Evolutionary conservation across 495 filamentous ascomycete genomes (phyloP).

Genomic region (Neurospora africana): DNA sequence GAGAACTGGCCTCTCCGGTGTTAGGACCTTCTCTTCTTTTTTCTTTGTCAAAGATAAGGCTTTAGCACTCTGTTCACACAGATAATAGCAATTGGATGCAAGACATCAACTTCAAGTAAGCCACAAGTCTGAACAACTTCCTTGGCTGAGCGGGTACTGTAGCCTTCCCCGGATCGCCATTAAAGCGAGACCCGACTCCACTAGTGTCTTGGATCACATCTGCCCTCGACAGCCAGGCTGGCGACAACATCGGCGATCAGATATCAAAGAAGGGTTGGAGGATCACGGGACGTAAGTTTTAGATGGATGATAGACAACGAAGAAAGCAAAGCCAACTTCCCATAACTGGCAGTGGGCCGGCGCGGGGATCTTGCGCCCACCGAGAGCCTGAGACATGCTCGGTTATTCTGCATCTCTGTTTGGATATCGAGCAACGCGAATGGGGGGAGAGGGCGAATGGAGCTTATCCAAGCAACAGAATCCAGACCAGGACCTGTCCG

Average conservation of each 20-base stretch:
- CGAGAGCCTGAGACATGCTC: background rate
- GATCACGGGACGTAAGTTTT: too few relatives aligned
- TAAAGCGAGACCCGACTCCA: background rate
- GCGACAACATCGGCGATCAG: background rate
- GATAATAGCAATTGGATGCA: background rate
- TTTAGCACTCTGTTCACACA: background rate
- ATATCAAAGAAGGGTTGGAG: background rate
- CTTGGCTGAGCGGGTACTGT: background rate
- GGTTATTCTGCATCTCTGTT: background rate
- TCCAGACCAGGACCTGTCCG: background rate
- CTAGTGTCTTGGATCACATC: background rate
- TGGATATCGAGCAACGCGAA: background rate
- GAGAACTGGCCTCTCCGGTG: slow-evolving; percentile 17
- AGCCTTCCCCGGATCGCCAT: background rate
- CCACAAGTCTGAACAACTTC: background rate
- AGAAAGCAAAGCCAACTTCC: background rate
- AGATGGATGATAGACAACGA: background rate
- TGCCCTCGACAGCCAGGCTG: background rate
- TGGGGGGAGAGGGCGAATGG: background rate
- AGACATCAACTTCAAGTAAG: background rate
- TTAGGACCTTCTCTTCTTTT: background rate
- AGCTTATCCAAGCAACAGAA: background rate
- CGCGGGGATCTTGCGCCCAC: background rate
- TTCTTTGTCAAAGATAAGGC: background rate
- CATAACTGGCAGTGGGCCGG: background rate